Evolutionary conservation across 148 eudicot genomes (phyloP).

Genomic region (Pouteria glomerata): DNA sequence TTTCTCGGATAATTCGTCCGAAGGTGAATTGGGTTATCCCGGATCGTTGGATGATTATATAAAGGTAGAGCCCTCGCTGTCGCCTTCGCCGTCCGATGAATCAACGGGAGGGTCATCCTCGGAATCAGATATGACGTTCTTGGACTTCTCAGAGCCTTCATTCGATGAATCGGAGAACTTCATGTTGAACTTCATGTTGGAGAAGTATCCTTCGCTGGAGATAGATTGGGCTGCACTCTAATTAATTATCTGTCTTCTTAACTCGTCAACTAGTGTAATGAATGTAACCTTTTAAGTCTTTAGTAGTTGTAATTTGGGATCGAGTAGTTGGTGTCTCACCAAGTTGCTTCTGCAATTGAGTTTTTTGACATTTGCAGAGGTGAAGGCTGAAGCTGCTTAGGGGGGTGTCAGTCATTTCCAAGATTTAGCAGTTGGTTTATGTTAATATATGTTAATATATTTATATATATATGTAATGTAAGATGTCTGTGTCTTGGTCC

Average conservation of each 20-base stretch:
- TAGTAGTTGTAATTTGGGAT: background rate
- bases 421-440: background rate
- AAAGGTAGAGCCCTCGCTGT: slow-evolving; percentile 19
- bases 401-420: background rate
- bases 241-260: background rate
- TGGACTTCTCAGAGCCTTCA: slow-evolving; percentile 29
- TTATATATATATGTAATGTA: too few relatives aligned
- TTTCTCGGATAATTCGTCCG: slow-evolving; percentile 2
- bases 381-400: too few relatives aligned
- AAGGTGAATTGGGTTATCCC: background rate
- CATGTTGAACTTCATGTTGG: slow-evolving; percentile 30
- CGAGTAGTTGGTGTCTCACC: background rate
- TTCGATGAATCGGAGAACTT: slow-evolving; percentile 34
- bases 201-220: slow-evolving; percentile 53
- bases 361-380: slow-evolving; percentile 54
- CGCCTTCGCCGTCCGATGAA: slow-evolving; percentile 18
- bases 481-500: slow-evolving; percentile 13
- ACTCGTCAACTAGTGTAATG: background rate
- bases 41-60: slow-evolving; percentile 4
- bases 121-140: slow-evolving; percentile 32
- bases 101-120: slow-evolving; percentile 24
- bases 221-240: slow-evolving; percentile 46
- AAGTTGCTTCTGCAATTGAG: slow-evolving; percentile 31
- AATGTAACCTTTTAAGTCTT: background rate
- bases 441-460: too few relatives aligned